These are phyloP conservation scores for Umbelopsis sp. DNA, from an alignment of 192 early-diverging fungal species.

Conservation along the genomic window DNA sequence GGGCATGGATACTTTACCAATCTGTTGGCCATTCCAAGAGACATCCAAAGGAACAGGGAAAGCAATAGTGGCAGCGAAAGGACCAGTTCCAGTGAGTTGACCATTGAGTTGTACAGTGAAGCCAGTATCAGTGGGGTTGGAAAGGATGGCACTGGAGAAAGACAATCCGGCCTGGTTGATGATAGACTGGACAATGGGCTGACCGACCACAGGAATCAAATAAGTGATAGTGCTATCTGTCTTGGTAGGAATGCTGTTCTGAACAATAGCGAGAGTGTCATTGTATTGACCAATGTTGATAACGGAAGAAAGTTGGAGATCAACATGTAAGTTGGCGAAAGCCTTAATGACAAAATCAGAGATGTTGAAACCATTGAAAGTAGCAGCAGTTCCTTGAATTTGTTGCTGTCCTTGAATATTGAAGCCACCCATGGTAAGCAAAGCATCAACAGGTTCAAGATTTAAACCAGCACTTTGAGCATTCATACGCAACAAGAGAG, in stretches of 20 bases:
- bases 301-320: slow-evolving; percentile 45
- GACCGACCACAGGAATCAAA: slow-evolving; percentile 54
- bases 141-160: slow-evolving; percentile 40
- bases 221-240: slow-evolving; percentile 51
- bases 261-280: slow-evolving; percentile 40
- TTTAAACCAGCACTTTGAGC: slow-evolving; percentile 44
- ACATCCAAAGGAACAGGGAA: slow-evolving; percentile 47
- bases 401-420: slow-evolving; percentile 30
- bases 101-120: slow-evolving; percentile 48
- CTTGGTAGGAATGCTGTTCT: slow-evolving; percentile 39
- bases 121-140: slow-evolving; percentile 38
- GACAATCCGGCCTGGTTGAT: slow-evolving; percentile 40
- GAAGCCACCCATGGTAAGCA: slow-evolving; percentile 41
- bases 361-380: slow-evolving; percentile 51
- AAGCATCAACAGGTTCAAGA: slow-evolving; percentile 44
- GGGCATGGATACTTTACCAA: slow-evolving; percentile 53
- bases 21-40: slow-evolving; percentile 35
- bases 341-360: slow-evolving; percentile 46
- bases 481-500: slow-evolving; percentile 44
- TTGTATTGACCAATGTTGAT: slow-evolving; percentile 54
- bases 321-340: slow-evolving; percentile 46
- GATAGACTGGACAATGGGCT: slow-evolving; percentile 57
- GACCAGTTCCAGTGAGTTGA: slow-evolving; percentile 49
- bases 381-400: slow-evolving; percentile 1
- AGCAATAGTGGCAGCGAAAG: slow-evolving; percentile 46